These are phyloP conservation scores for Fusarium transvaalense DNA, from an alignment of 2,329 filamentous ascomycete species.

Conservation along the genomic window DNA sequence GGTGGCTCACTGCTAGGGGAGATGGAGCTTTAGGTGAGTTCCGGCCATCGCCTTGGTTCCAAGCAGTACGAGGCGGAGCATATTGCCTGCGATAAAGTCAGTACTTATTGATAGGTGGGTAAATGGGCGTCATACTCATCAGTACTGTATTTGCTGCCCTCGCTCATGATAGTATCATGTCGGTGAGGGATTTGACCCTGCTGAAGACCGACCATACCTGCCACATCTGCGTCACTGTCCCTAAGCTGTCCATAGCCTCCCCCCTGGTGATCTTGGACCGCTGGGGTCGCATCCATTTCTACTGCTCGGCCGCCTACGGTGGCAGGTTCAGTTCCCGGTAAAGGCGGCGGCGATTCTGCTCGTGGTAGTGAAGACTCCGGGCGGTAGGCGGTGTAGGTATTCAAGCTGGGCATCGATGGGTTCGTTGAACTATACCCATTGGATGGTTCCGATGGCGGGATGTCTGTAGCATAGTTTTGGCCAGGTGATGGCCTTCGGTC, in stretches of 20 bases:
- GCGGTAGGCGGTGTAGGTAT: slow-evolving; percentile 60
- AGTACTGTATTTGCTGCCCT: slow-evolving; percentile 78
- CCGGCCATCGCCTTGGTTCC: slow-evolving; percentile 63
- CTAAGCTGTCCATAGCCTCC: slow-evolving; percentile 63
- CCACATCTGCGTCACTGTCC: slow-evolving; percentile 78
- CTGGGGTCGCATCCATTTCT: slow-evolving; percentile 81
- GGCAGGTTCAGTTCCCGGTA: slow-evolving; percentile 60
- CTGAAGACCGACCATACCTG: slow-evolving; percentile 79
- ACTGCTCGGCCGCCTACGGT: slow-evolving; percentile 72
- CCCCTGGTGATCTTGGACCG: slow-evolving; percentile 57
- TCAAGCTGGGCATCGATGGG: slow-evolving; percentile 51
- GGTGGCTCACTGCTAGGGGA: slow-evolving; percentile 56
- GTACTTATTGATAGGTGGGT: background rate
- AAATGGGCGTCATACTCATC: slow-evolving; percentile 69
- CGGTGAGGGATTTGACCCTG: slow-evolving; percentile 61
- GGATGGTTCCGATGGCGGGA: slow-evolving; percentile 54
- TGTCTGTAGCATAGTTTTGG: slow-evolving; percentile 57
- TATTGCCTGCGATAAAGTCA: slow-evolving; percentile 58
- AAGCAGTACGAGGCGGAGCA: slow-evolving; percentile 67
- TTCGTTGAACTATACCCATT: slow-evolving; percentile 50
- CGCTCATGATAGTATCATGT: slow-evolving; percentile 69
- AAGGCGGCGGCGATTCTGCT: slow-evolving; percentile 74
- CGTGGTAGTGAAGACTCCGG: slow-evolving; percentile 64
- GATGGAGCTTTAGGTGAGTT: slow-evolving; percentile 62
- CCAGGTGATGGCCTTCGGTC: slow-evolving; percentile 56